These are phyloP conservation scores for Diaporthe australafricana DNA, from an alignment of 2,329 filamentous ascomycete species.

Conservation along the genomic window DNA sequence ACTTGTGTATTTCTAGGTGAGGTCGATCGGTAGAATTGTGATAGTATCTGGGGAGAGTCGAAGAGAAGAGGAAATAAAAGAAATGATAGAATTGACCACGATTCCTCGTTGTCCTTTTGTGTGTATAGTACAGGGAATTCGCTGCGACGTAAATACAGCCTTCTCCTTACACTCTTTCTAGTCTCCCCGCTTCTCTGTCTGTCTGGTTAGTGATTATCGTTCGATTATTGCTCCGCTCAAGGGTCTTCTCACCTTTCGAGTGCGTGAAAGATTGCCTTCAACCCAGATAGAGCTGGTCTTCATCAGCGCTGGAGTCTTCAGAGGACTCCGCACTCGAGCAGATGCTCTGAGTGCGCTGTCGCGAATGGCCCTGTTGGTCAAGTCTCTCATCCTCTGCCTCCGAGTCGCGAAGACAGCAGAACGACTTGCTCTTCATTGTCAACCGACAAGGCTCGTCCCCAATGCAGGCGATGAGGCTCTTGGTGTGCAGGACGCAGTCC, in stretches of 20 bases:
- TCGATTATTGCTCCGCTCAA: neutral
- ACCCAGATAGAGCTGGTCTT: neutral
- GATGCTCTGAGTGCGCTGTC: neutral
- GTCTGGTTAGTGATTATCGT: neutral
- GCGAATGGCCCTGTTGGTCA: neutral
- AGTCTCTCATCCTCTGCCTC: neutral
- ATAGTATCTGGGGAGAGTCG: conserved; percentile 33
- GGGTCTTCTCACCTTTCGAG: neutral
- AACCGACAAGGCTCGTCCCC: conserved; percentile 3
- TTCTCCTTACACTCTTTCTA: conserved; percentile 14
- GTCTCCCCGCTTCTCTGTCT: neutral
- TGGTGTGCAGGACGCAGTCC: conserved; percentile 41
- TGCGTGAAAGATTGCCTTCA: neutral
- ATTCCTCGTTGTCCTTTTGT: conserved; percentile 29
- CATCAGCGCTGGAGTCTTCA: neutral
- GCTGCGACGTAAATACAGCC: conserved; percentile 30
- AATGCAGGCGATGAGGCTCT: conserved; percentile 5
- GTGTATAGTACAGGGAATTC: conserved; percentile 20
- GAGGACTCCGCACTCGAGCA: neutral
- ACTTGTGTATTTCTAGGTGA: conserved; percentile 59
- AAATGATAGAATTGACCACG: conserved; percentile 24
- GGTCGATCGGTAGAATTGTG: conserved; percentile 66
- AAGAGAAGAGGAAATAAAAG: conserved; percentile 43
- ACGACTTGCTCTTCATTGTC: conserved; percentile 26
- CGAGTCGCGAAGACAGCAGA: conserved; percentile 6